Evolutionary conservation across 2,329 filamentous ascomycete species (phyloP).

Genomic region (Penicillium oxalicum): DNA sequence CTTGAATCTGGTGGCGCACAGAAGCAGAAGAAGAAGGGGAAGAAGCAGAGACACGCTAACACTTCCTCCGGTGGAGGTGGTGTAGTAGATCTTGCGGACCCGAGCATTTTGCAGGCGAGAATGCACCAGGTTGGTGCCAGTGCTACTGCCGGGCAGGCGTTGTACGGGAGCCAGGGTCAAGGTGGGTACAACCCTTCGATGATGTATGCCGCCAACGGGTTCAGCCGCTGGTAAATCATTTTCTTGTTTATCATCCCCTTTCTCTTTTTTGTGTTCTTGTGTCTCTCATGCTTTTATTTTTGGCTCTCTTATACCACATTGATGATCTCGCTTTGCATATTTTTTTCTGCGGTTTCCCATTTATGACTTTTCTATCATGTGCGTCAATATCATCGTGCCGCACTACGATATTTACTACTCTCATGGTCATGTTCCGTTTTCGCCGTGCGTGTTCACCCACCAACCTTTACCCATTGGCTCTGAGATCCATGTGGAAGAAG

Average conservation of each 20-base stretch:
- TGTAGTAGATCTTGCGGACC: constrained; percentile 99
- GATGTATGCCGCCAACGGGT: constrained; percentile 69
- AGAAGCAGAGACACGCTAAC: constrained; percentile 99
- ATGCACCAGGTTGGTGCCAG: constrained; percentile 84
- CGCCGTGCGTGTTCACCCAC: constrained; percentile 15
- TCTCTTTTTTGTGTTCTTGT: constrained; percentile 12
- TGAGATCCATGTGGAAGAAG: constrained; percentile 20
- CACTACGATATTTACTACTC: constrained; percentile 8
- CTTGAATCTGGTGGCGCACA: constrained; percentile 73
- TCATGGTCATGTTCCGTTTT: constrained; percentile 32
- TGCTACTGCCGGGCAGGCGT: constrained; percentile 67
- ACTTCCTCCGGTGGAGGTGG: constrained; percentile 99
- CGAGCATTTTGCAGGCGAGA: constrained; percentile 97
- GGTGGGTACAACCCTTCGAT: constrained; percentile 84
- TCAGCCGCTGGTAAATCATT: constrained; percentile 58
- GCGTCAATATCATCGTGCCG: constrained; percentile 6
- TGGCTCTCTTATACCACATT: constrained; percentile 15
- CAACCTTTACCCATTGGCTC: constrained; percentile 17
- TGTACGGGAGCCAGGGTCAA: constrained; percentile 80
- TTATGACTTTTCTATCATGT: constrained; percentile 20
- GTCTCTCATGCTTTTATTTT: constrained; percentile 11
- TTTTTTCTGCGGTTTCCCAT: constrained; percentile 7
- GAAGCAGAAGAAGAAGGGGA: constrained; percentile 99
- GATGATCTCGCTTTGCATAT: constrained; percentile 20
- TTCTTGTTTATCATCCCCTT: constrained; percentile 7